These are phyloP conservation scores for Phytophthora pini DNA, from an alignment of 352 stramenopile genomes.

Conservation along the genomic window DNA sequence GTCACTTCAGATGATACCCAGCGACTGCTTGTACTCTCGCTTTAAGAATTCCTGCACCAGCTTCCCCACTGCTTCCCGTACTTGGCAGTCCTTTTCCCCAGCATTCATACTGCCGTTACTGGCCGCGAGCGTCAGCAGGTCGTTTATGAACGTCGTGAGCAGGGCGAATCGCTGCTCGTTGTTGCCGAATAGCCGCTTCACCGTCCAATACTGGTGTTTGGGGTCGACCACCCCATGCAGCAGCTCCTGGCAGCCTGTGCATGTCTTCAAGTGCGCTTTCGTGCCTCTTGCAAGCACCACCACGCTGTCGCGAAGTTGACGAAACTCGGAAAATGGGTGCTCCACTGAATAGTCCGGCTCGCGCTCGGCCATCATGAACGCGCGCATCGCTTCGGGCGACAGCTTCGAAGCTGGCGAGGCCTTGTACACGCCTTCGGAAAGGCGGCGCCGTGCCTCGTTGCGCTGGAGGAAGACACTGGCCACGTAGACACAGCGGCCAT, in stretches of 20 bases:
- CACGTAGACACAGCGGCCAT: conserved; percentile 38
- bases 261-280: conserved; percentile 19
- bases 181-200: conserved; percentile 32
- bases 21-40: conserved; percentile 28
- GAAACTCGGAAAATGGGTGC: conserved; percentile 42
- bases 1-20: conserved; percentile 41
- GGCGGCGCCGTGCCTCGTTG: conserved; percentile 28
- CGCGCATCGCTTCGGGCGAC: conserved; percentile 24
- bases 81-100: conserved; percentile 17
- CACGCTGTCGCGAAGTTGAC: conserved; percentile 19
- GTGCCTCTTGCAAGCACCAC: conserved; percentile 12
- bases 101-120: conserved; percentile 8
- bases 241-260: conserved; percentile 30
- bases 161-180: conserved; percentile 35
- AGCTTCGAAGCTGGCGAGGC: conserved; percentile 22
- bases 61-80: conserved; percentile 19
- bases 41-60: conserved; percentile 39
- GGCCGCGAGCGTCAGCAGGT: conserved; percentile 27
- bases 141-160: conserved; percentile 38
- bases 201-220: conserved; percentile 30
- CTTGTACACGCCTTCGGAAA: conserved; percentile 39
- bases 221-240: conserved; percentile 8
- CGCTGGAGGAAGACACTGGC: conserved; percentile 41
- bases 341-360: conserved; percentile 45
- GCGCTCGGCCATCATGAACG: conserved; percentile 42